These are phyloP conservation scores for Paramecium primaurelia DNA, from an alignment of 73 alveolate genomes.

Conservation along the genomic window DNA sequence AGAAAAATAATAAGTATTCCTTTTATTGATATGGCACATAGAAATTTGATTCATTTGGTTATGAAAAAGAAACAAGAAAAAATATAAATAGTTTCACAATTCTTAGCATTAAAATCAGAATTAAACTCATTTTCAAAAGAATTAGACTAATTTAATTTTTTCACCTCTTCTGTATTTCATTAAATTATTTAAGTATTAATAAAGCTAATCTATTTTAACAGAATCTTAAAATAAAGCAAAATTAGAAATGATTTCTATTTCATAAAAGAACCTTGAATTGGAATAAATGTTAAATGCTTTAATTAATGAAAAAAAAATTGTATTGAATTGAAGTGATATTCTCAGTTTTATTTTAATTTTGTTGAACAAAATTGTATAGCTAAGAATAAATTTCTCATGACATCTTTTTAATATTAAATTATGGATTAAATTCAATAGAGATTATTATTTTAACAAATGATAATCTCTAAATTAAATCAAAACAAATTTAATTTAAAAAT, in stretches of 20 bases:
- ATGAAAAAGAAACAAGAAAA: background rate
- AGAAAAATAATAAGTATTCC: background rate
- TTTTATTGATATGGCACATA: background rate
- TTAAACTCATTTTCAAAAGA: background rate
- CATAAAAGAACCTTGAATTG: background rate
- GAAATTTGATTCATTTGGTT: background rate
- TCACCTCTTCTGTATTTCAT: background rate
- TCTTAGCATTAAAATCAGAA: background rate
- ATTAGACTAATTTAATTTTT: slow-evolving; percentile 13
- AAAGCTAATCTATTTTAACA: background rate
- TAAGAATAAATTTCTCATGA: background rate
- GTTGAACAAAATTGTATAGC: background rate
- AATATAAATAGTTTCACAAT: background rate
- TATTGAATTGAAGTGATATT: background rate
- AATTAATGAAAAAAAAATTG: background rate
- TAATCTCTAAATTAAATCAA: background rate
- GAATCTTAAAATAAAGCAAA: background rate
- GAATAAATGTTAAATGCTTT: background rate
- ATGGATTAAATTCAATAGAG: background rate
- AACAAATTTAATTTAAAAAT: background rate
- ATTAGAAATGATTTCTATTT: background rate
- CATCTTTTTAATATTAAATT: background rate
- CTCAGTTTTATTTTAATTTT: background rate
- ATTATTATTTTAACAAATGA: background rate
- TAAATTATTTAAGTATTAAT: background rate